Conservation (phyloP, 164 flowering plant genomes). For the Vitis cinerea region DNA sequence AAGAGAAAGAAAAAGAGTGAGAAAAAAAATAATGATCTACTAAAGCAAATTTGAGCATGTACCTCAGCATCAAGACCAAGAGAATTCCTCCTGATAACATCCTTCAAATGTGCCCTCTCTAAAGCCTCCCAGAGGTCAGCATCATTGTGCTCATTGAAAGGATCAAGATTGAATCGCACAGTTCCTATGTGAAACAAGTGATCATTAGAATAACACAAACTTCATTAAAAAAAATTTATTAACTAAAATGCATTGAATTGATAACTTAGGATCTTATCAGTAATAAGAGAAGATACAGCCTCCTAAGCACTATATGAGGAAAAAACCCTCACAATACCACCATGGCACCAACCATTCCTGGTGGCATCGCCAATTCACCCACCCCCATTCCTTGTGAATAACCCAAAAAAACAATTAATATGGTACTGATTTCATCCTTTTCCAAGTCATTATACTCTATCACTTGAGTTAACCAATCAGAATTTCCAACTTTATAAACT, state of each 20-base stretch:
- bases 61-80: conserved; percentile 98
- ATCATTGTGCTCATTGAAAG: conserved; percentile 91
- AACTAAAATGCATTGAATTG: background rate
- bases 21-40: background rate
- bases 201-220: conserved; percentile 3
- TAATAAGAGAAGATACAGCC: background rate
- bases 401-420: background rate
- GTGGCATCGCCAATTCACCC: too few species aligned
- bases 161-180: conserved; percentile 95
- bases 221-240: background rate
- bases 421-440: background rate
- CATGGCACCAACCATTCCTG: too few species aligned
- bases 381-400: background rate
- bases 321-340: background rate
- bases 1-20: too few species aligned
- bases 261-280: background rate
- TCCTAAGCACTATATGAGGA: background rate
- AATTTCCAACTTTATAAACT: background rate
- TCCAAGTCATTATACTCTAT: background rate
- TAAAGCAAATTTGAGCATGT: conserved; percentile 15
- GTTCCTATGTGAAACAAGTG: conserved; percentile 50
- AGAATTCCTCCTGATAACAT: conserved; percentile 77
- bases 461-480: background rate
- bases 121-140: conserved; percentile 98
- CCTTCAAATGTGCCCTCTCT: conserved; percentile 96